Conservation (phyloP, 305 asterid genomes). For the Galium porrigens region DNA sequence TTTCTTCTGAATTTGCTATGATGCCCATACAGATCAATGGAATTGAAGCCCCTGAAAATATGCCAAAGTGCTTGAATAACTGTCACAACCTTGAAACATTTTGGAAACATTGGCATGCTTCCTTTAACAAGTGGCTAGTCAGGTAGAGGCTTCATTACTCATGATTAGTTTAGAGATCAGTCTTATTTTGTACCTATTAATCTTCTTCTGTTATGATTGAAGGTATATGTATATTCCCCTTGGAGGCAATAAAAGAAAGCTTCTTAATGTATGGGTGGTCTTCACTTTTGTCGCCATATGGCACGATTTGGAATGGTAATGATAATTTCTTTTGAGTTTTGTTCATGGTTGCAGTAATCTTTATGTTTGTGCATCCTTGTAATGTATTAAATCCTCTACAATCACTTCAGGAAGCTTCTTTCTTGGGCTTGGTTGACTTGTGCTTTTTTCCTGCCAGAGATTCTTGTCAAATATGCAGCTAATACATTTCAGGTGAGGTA, state of each 20-base stretch:
- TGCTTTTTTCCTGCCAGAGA: constrained; percentile 81
- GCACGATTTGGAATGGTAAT: constrained; percentile 94
- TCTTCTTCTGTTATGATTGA: constrained; percentile 16
- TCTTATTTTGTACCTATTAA: background rate
- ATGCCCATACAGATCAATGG: constrained; percentile 61
- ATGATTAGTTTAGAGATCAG: background rate
- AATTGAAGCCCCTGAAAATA: constrained; percentile 81
- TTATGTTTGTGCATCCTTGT: background rate
- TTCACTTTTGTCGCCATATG: constrained; percentile 95
- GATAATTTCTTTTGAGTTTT: constrained; percentile 19
- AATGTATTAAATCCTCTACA: constrained; percentile 14
- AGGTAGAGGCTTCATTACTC: constrained; percentile 29
- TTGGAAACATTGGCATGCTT: constrained; percentile 99
- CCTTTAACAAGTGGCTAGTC: constrained; percentile 97
- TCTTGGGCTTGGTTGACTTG: constrained; percentile 99
- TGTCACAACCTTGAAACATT: constrained; percentile 84
- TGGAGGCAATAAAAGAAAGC: constrained; percentile 74
- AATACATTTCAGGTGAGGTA: constrained; percentile 43
- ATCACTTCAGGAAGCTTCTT: constrained; percentile 73
- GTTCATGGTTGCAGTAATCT: background rate
- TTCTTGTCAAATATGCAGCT: constrained; percentile 65
- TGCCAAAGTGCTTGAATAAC: constrained; percentile 89
- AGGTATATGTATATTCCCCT: constrained; percentile 94
- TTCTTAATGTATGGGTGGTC: constrained; percentile 85
- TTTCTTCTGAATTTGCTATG: constrained; percentile 5